Evolutionary conservation across 805 yeast genomes (phyloP), one percentile per base, ranked within the genome.

Genomic region (Yarrowia sp.): DNA sequence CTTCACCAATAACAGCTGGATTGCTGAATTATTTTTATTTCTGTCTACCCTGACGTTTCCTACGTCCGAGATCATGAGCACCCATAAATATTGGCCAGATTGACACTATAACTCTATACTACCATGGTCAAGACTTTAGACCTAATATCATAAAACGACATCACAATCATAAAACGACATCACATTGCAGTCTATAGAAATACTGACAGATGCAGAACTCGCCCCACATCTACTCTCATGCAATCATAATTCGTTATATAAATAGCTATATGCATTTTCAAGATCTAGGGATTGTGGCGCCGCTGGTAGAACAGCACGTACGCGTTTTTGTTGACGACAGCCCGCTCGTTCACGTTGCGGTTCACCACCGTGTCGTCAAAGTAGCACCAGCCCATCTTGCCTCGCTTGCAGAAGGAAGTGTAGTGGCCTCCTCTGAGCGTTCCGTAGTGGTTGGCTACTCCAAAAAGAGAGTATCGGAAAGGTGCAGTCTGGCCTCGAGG

Each of bases 391-490:
- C 85, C 87, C 58, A 65, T 62, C 76, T 76, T 38, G 24, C 84
- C 84, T 68, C 89, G 89, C 69, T 84, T 76, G 4, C 89, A 93
- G 69, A 78, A 88, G 0, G 96, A 77, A 0, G 97, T 92, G 73
- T 92, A 92, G 73, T 92, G 97, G 0, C 97, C 97, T 8, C 92
- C 88, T 41, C 85, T 81, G 36, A 92, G 77, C 38, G 87, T 84
- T 12, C 97, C 97, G 65, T 76, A 84, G 72, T 92, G 97, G 66
- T 89, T 85, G 14, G 90, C 90, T 1, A 91, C 96, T 0, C 88
- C 96, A 68, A 82, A 87, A 21, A 92, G 72, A 64, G 82, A 82
- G 72, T 91, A 92, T 25, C 80, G 77, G 74, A 90, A 92, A 1
- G 97, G 97, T 0, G 96, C 86, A 0, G 72, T 70, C 74, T 91